Evolutionary conservation across 495 filamentous ascomycete species (phyloP), one percentile per base, ranked within the genome.

Genomic region (Tetracladium setigerum): DNA sequence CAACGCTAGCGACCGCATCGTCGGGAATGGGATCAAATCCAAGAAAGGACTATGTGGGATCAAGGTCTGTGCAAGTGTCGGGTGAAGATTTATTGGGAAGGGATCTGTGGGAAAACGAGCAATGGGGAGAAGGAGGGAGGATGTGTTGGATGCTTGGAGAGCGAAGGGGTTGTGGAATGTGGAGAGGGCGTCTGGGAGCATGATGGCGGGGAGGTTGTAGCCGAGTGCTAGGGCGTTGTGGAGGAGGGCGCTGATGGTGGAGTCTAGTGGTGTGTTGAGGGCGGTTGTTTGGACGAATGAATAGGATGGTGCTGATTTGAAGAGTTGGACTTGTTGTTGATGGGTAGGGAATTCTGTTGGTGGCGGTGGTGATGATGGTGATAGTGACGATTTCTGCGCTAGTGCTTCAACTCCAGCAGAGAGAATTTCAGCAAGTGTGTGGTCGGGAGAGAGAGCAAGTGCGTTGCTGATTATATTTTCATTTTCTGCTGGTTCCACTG

Each of bases 41-140:
- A 81, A 54, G 67, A 74, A 81, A 0, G 71, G 68, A 39, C 73
- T 70, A 41, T 81, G 76, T 1, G 60, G 55, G 5, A 62, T 55
- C 0, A 50, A 46, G 10, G 41, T 47, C 49, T 79, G 77, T 0
- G 77, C 22, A 16, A 38, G 47, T 2, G 77, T 79, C 1, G 73
- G 73, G 2, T 65, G 64, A 1, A 81, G 64, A 42, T 59, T 63
- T 27, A 27, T 27, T 27, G 22, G 22, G 7, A 3, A 27, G 7
- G 22, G 22, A 7, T 27, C 0, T 56, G 54, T 0, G 76, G 73
- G 9, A 65, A 41, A 2, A 7, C 7, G 36, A 32, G 4, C 19
- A n/a, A 16, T 54, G 37, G 17, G 11, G 7, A 36, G 7, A 3
- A 44, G 6, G 33, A 50, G 16, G 10, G 31, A 5, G 10, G 22